These are phyloP conservation scores for Eremothecium coryli DNA, from an alignment of 1,139 yeast genomes.

Conservation along the genomic window DNA sequence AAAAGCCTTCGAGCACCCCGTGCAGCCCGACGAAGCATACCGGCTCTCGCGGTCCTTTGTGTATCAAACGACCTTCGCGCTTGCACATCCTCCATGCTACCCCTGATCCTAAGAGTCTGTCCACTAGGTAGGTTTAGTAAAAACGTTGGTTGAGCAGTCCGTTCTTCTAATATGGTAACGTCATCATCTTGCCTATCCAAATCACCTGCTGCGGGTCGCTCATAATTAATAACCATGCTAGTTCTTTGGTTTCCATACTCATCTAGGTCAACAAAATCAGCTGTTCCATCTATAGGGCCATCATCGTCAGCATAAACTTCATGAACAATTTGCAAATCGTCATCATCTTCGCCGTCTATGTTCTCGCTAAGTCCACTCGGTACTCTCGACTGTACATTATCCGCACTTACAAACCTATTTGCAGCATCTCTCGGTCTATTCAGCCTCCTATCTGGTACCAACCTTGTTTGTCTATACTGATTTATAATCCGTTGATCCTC, in stretches of 20 bases:
- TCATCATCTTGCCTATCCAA: conserved; percentile 21
- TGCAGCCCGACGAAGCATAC: conserved; percentile 17
- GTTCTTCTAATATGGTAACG: conserved; percentile 22
- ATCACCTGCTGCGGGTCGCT: conserved; percentile 4
- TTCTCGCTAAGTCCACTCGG: background rate
- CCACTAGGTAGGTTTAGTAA: conserved; percentile 26
- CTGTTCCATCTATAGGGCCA: conserved; percentile 15
- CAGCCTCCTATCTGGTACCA: conserved; percentile 14
- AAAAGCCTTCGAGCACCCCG: conserved; percentile 15
- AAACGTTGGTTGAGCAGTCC: conserved; percentile 17
- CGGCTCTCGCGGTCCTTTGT: conserved; percentile 15
- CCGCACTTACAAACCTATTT: conserved; percentile 14
- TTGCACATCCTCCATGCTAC: conserved; percentile 21
- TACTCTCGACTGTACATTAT: background rate
- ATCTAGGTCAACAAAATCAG: conserved; percentile 23
- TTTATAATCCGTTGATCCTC: conserved; percentile 16
- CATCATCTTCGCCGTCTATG: conserved; percentile 10
- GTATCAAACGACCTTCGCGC: conserved; percentile 23
- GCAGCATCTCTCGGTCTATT: conserved; percentile 17
- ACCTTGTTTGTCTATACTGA: conserved; percentile 12
- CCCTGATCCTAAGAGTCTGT: conserved; percentile 17
- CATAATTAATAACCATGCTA: conserved; percentile 2
- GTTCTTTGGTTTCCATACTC: conserved; percentile 10
- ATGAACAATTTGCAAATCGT: conserved; percentile 20
- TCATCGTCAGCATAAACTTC: conserved; percentile 13